Base-by-base conservation (phyloP, 768 basidiomycete species). In the Lactifluus subvellereus region DNA sequence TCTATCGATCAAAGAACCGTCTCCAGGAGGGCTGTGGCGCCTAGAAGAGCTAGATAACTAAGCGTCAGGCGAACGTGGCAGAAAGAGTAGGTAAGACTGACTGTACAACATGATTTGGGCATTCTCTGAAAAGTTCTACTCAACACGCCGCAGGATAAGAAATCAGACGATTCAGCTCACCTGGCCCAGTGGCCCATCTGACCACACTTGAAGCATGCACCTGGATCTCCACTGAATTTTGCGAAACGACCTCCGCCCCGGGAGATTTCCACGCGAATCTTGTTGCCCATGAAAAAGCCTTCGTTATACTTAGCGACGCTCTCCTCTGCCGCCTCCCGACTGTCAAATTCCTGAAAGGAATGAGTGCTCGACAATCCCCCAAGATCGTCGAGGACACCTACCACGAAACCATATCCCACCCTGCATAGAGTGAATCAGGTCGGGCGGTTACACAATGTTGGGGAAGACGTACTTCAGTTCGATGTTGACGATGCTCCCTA, bases 221-320 rank as follows among this genome's bases (percentile, higher is more conserved):
- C 89, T 14, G 91, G 89, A 57, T 92, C 92, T n/a, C 86, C 85
- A n/a, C 82, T 74, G 64, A 86, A 89, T 71, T 90, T 92, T 9
- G 88, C 86, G 14, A 87, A 85, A 60, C 89, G 80, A 16, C 90
- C 88, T 56, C 91, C 90, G 35, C 90, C 89, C 72, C 87, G 90
- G 37, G 92, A 93, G 14, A 87, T 76, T 71, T 94, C 92, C 10
- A 94, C 92, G 11, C 89, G 85, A 60, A 94, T 92, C 77, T 90
- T 92, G 73, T 91, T 92, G 48, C 92, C 91, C 90, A 94, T 91
- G 72, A 94, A 94, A 65, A 79, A 87, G 1, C 91, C 91, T 77
- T 93, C 91, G 66, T 94, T 83, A 69, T 94, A 94, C 71, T 92
- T 92, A 5, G 85, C 83, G 6, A 94, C 89, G 62, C 90, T 91